A percentile compares a stretch with the other conserved stretches of the same genome.
Conservation (phyloP, 495 filamentous ascomycete species). For the Talaromyces thailandensis region DNA sequence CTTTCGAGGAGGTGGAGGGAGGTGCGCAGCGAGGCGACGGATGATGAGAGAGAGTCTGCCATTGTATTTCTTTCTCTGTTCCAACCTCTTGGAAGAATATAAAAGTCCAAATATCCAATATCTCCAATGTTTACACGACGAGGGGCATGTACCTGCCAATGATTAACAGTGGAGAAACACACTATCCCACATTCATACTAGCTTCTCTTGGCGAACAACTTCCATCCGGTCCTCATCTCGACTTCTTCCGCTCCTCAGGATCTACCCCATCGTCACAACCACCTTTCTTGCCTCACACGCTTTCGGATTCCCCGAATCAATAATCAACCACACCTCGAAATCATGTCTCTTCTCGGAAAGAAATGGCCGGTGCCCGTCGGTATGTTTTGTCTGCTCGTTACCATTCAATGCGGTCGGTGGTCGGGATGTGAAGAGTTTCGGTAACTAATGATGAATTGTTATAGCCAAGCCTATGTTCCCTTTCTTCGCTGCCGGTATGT, state of each 20-base stretch:
- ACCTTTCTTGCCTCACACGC: slow-evolving; percentile 18
- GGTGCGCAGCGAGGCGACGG: slow-evolving; percentile 60
- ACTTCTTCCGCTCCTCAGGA: slow-evolving; percentile 10
- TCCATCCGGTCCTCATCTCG: neutral
- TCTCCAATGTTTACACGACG: slow-evolving; percentile 23
- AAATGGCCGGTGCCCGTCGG: slow-evolving; percentile 84
- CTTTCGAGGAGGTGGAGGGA: slow-evolving; percentile 66
- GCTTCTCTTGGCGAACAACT: slow-evolving; percentile 12
- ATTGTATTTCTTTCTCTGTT: slow-evolving; percentile 18
- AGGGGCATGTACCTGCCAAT: neutral
- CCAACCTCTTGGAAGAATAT: neutral
- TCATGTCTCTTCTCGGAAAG: slow-evolving; percentile 79
- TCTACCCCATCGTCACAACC: slow-evolving; percentile 17
- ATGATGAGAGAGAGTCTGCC: slow-evolving; percentile 47
- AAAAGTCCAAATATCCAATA: neutral
- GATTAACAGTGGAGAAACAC: slow-evolving; percentile 10
- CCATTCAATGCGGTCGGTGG: slow-evolving; percentile 10
- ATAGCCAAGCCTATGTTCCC: slow-evolving; percentile 82
- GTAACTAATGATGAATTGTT: slow-evolving; percentile 21
- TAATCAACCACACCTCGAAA: slow-evolving; percentile 17
- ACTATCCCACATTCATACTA: slow-evolving; percentile 13
- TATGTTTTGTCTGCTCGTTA: slow-evolving; percentile 43
- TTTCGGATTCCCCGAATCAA: slow-evolving; percentile 3
- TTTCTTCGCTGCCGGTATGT: slow-evolving; percentile 90
- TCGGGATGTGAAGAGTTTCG: slow-evolving; percentile 6